Evolutionary conservation across 768 basidiomycete genomes (phyloP), one percentile per base, ranked within the genome.

Genomic region (Russula vinacea): DNA sequence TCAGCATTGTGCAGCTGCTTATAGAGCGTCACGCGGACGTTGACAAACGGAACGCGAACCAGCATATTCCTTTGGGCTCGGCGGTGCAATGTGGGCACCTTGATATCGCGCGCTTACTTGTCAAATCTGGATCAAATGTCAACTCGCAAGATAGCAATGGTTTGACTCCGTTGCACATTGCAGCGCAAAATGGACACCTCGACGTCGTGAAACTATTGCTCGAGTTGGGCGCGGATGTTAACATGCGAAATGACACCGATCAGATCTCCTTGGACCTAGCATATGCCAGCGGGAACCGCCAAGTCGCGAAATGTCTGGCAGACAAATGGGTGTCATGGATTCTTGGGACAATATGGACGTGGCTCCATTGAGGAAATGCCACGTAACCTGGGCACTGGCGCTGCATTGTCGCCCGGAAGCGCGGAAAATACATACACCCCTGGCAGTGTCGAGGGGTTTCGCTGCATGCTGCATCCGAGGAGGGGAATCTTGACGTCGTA

Each of bases 391-490:
- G 35, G 35, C 8, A 3, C 3, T 7, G 35, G 10, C 10, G 2
- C 9, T 10, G 32, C 32, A 32, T 11, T 42, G 7, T 14, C 29
- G 9, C 16, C 35, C 29, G 22, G 14, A 0, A 3, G 3, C 0
- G n/a, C 9, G 0, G 19, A 22, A 16, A 1, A 13, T 17, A 0
- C 9, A 0, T 16, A 13, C n/a, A 1, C 1, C 29, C 29, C 29
- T 1, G 33, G 1, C 29, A 29, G 11, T 37, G 19, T 32, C 1
- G 10, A 19, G 11, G n/a, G 33, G 6, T 6, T 9, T 52, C 51
- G 16, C 16, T 52, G 7, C 51, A 33, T 10, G 8, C 2, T 17
- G 51, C 51, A 19, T 33, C 2, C 4, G 10, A 2, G 2, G 19
- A 53, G 0, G 55, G 62, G 16, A 14, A 51, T 14, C 16, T 22